These are phyloP conservation scores for Calonectria montana DNA, from an alignment of 2,329 filamentous ascomycete species.

Conservation along the genomic window DNA sequence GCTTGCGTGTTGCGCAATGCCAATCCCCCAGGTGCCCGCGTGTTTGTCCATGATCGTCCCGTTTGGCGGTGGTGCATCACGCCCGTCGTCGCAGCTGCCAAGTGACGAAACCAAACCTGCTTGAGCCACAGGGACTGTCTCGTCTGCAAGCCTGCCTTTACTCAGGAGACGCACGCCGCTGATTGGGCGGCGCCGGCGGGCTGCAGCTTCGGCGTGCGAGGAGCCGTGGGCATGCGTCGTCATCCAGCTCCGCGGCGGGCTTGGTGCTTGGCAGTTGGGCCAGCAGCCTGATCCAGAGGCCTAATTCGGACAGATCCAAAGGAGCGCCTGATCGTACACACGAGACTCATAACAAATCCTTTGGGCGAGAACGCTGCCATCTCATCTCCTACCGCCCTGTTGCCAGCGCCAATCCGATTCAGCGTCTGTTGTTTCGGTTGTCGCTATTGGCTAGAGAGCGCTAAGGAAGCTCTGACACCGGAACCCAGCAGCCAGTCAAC, in stretches of 20 bases:
- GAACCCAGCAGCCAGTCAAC: constrained; percentile 19
- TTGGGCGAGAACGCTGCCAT: constrained; percentile 32
- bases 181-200: constrained; percentile 6
- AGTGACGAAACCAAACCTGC: constrained; percentile 17
- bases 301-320: background rate
- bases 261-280: constrained; percentile 1
- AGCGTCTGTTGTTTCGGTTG: constrained; percentile 18
- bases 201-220: constrained; percentile 1
- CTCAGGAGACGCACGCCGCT: background rate
- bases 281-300: background rate
- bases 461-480: constrained; percentile 22
- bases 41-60: background rate
- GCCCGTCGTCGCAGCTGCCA: constrained; percentile 5
- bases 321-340: background rate
- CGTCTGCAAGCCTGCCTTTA: constrained; percentile 4
- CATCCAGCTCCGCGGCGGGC: constrained; percentile 19
- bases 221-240: constrained; percentile 16
- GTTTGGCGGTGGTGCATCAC: background rate
- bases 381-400: constrained; percentile 28
- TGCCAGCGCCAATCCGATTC: constrained; percentile 17
- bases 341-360: constrained; percentile 4
- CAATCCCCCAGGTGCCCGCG: background rate
- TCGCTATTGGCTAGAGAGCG: background rate
- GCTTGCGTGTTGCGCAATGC: background rate
- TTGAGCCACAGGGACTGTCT: constrained; percentile 12